These are phyloP conservation scores for Hypomontagnella monticulosa DNA, from an alignment of 495 filamentous ascomycete genomes.

Conservation along the genomic window DNA sequence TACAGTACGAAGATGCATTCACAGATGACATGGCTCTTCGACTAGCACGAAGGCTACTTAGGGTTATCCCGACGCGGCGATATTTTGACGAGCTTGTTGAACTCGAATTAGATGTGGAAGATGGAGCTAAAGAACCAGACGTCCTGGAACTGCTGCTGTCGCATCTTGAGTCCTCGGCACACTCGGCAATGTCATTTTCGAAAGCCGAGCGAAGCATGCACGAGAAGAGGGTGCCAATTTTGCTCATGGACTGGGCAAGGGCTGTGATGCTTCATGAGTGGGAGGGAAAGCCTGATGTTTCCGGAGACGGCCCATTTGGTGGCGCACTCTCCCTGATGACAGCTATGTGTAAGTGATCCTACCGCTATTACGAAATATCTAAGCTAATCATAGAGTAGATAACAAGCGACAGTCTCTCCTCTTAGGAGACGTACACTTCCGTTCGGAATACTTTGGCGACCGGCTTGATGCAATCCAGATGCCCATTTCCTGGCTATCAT, in stretches of 20 bases:
- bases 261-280: conserved; percentile 79
- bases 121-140: conserved; percentile 48
- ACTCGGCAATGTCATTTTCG: conserved; percentile 55
- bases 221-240: conserved; percentile 61
- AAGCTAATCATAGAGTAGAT: conserved; percentile 52
- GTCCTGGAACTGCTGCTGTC: conserved; percentile 59
- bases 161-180: conserved; percentile 57
- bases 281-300: conserved; percentile 76
- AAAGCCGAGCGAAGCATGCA: conserved; percentile 58
- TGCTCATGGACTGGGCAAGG: conserved; percentile 81
- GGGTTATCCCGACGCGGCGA: conserved; percentile 59
- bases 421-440: conserved; percentile 72
- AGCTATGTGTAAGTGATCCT: conserved; percentile 69
- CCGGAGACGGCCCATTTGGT: conserved; percentile 71
- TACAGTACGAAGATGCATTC: conserved; percentile 66
- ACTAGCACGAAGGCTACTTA: conserved; percentile 59
- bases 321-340: conserved; percentile 78
- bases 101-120: conserved; percentile 41
- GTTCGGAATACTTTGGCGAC: conserved; percentile 78
- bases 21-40: conserved; percentile 61
- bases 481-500: conserved; percentile 77
- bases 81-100: conserved; percentile 57
- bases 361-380: background rate
- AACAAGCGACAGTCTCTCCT: conserved; percentile 69
- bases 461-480: conserved; percentile 79